Evolutionary conservation across 306 rosid species (phyloP), one percentile per base, ranked within the genome.

Genomic region (Quercus bicolor): DNA sequence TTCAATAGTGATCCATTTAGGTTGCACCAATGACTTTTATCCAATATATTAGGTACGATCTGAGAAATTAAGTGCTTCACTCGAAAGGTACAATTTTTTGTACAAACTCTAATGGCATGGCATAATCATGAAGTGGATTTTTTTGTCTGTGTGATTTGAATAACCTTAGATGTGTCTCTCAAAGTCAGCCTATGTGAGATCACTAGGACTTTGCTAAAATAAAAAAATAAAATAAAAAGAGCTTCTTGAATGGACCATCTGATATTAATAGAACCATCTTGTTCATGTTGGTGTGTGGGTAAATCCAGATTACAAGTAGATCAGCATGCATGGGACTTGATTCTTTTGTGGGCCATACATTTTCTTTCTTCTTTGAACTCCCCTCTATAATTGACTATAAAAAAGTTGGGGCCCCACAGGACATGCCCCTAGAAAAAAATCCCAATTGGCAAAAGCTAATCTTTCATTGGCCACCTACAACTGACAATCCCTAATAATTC

Each of bases 251-350:
- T 73, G 77, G 83, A 74, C 78, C 82, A 74, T 26, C 45, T 34
- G 29, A 33, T 21, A 60, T 31, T 52, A 34, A 48, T 48, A 11
- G 21, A 40, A n/a, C 78, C 59, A 76, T 21, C 4, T 24, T 4
- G 40, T 70, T 51, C 57, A 57, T 40, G 54, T 37, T 45, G 79
- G 78, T 8, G 26, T 19, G 51, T 19, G 71, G 71, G 14, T 29
- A 18, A 60, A 51, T 20, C 72, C 51, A 53, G 24, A 34, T 56
- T 78, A 19, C 59, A 62, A 71, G 85, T 40, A 21, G 80, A 84
- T 57, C 54, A 82, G 77, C 84, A 72, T 64, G 86, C 76, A 79
- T 77, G 79, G 78, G 62, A 24, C 56, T 60, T n/a, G 64, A 56
- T 14, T 24, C 23, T 78, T 13, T 28, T 6, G 86, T 21, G 84